A percentile compares a stretch with the other conserved stretches of the same genome.
Evolutionary conservation across 768 basidiomycete species (phyloP).

Genomic region (Lyophyllum atratum): DNA sequence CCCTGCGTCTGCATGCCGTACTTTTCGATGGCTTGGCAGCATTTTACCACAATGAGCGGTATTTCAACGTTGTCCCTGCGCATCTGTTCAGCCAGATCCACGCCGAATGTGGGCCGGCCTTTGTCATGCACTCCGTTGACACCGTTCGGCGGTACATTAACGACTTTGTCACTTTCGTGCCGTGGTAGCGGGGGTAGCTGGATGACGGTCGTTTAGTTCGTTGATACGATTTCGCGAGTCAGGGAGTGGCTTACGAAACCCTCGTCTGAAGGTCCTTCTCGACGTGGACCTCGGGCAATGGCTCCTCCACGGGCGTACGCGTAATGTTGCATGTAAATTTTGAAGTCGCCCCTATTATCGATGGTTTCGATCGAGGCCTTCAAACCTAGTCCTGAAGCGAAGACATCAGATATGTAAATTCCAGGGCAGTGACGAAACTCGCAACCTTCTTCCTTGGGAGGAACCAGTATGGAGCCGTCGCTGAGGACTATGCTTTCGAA

Average conservation of each 20-base stretch:
- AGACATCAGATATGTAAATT: not conserved
- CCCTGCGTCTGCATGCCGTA: constrained; percentile 84
- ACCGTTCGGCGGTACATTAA: constrained; percentile 24
- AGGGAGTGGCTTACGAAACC: constrained; percentile 78
- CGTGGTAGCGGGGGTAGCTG: constrained; percentile 67
- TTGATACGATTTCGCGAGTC: not conserved
- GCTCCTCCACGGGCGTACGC: constrained; percentile 79
- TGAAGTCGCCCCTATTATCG: constrained; percentile 94
- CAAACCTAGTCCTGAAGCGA: constrained; percentile 58
- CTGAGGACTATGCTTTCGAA: constrained; percentile 89
- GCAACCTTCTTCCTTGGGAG: constrained; percentile 74
- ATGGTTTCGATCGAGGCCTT: constrained; percentile 89
- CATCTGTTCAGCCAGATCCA: constrained; percentile 94
- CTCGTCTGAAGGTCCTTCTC: constrained; percentile 90
- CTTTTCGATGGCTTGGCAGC: constrained; percentile 89
- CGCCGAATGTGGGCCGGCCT: constrained; percentile 85
- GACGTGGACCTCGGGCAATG: constrained; percentile 67
- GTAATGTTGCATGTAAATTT: constrained; percentile 96
- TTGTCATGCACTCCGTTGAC: constrained; percentile 51
- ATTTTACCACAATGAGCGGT: constrained; percentile 85
- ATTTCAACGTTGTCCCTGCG: constrained; percentile 87
- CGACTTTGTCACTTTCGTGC: constrained; percentile 28
- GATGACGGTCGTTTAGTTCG: constrained; percentile 1
- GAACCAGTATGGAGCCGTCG: constrained; percentile 83
- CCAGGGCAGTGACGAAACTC: not conserved